A percentile compares a stretch with the other conserved stretches of the same genome.
phyloP scores from a whole-genome alignment of 371 early-diverging fungal species.

The Sporodiniella umbellata region DNA sequence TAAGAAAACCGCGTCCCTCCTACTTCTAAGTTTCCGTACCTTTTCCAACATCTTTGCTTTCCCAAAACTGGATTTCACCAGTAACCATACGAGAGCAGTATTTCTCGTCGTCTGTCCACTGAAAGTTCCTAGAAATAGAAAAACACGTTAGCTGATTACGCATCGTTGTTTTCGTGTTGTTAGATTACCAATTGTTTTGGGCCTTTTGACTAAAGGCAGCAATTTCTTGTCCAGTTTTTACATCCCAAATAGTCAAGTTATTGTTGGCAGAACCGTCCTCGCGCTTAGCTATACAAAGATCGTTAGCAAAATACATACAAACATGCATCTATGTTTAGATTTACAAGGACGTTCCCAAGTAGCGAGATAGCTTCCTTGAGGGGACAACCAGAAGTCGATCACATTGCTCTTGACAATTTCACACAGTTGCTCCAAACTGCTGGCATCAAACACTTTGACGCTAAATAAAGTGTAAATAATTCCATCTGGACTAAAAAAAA shows the following conservation, averaged over 20 bases:
- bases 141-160: no score
- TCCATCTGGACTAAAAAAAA: neutral
- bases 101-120: slow-evolving; percentile 92
- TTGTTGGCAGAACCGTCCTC: slow-evolving; percentile 64
- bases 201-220: slow-evolving; percentile 80
- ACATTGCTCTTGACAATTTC: slow-evolving; percentile 67
- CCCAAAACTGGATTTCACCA: slow-evolving; percentile 88
- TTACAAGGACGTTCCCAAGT: slow-evolving; percentile 87
- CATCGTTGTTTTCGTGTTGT: no score
- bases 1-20: neutral
- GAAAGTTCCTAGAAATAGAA: slow-evolving; percentile 63
- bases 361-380: slow-evolving; percentile 81
- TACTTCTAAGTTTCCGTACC: slow-evolving; percentile 21
- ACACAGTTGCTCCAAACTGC: slow-evolving; percentile 55
- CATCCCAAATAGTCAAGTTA: slow-evolving; percentile 81
- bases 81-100: slow-evolving; percentile 84
- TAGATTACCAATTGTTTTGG: slow-evolving; percentile 61
- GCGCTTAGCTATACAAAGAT: slow-evolving; percentile 53
- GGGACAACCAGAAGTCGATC: slow-evolving; percentile 88
- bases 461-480: slow-evolving; percentile 25
- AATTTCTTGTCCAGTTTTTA: slow-evolving; percentile 64
- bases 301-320: neutral
- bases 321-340: no score
- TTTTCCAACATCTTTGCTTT: slow-evolving; percentile 64
- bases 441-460: slow-evolving; percentile 73